phyloP scores from a whole-genome alignment of 83 land plant genomes.

The Larix sibirica region DNA sequence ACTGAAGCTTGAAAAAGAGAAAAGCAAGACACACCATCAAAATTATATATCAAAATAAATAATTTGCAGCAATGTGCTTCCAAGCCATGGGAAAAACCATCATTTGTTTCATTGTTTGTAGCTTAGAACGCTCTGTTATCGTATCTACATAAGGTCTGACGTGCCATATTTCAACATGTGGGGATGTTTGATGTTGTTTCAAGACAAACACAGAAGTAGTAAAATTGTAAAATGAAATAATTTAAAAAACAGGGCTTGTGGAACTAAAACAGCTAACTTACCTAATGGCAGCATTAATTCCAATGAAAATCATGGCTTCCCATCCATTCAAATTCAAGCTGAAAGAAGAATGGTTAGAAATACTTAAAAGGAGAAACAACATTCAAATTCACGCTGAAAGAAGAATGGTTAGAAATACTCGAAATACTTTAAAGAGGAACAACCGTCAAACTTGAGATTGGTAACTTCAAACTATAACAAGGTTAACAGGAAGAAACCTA shows the following conservation, averaged over 20 bases:
- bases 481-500: neutral
- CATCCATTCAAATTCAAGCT: conserved; percentile 13
- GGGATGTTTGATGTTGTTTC: too few relatives aligned
- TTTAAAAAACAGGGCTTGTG: neutral
- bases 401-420: neutral
- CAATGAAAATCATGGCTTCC: conserved; percentile 13
- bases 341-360: neutral
- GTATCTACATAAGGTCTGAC: too few relatives aligned
- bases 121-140: too few relatives aligned
- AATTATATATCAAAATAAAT: too few relatives aligned
- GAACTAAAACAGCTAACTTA: neutral
- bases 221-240: too few relatives aligned
- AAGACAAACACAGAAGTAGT: too few relatives aligned
- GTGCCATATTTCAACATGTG: too few relatives aligned
- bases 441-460: neutral
- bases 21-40: neutral
- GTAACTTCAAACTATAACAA: neutral
- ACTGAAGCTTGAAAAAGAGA: neutral
- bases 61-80: too few relatives aligned
- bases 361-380: neutral
- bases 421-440: neutral
- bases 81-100: too few relatives aligned
- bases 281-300: conserved; percentile 13
- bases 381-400: too few relatives aligned
- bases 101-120: too few relatives aligned